phyloP scores from a whole-genome alignment of 352 stramenopile genomes.

The Globisporangium cylindrosporum region DNA sequence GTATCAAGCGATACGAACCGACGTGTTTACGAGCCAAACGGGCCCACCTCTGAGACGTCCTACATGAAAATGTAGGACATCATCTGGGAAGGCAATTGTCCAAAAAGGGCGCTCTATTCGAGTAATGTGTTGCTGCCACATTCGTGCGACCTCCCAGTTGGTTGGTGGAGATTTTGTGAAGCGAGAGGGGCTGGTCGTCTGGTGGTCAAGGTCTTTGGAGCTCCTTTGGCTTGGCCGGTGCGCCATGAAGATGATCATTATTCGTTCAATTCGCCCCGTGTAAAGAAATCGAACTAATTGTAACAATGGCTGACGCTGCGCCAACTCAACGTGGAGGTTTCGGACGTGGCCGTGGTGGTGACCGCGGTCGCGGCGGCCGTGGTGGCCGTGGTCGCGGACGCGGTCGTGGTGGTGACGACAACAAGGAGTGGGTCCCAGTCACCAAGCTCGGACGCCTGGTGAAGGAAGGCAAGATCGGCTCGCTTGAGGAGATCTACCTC shows the following conservation, averaged over 20 bases:
- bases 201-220: background rate
- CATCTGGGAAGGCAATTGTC: no score
- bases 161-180: slow-evolving; percentile 32
- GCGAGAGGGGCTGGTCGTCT: background rate
- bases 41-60: background rate
- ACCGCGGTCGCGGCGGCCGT: slow-evolving; percentile 79
- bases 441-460: slow-evolving; percentile 99
- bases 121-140: slow-evolving; percentile 9
- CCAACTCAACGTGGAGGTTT: slow-evolving; percentile 91
- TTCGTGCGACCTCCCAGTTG: slow-evolving; percentile 37
- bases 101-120: slow-evolving; percentile 5
- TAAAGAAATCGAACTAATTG: slow-evolving; percentile 39
- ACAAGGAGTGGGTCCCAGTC: slow-evolving; percentile 98
- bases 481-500: slow-evolving; percentile 99
- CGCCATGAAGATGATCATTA: slow-evolving; percentile 19
- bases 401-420: slow-evolving; percentile 86
- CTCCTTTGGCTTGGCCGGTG: no score
- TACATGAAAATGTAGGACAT: background rate
- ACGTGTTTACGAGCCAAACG: background rate
- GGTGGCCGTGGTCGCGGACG: slow-evolving; percentile 85
- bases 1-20: slow-evolving; percentile 1
- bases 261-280: slow-evolving; percentile 87
- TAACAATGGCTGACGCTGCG: slow-evolving; percentile 81
- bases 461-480: slow-evolving; percentile 99
- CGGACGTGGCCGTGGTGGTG: slow-evolving; percentile 86